Conservation (phyloP, 441 rosid genomes). For the Gossypium laxum region DNA sequence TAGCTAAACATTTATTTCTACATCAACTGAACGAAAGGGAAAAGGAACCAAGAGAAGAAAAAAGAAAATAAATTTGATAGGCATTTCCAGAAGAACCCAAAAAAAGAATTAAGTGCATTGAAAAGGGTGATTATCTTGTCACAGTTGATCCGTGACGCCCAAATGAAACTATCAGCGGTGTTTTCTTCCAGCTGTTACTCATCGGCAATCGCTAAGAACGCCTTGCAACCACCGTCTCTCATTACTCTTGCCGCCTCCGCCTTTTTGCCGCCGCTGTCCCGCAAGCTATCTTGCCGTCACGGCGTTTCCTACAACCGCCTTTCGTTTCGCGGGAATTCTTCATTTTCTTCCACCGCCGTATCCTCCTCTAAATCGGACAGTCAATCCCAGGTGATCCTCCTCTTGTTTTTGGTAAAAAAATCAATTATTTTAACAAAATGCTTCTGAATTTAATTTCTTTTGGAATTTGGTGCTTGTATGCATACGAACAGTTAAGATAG, state of each 20-base stretch:
- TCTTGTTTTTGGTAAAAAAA: background rate
- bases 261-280: background rate
- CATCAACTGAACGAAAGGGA: background rate
- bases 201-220: background rate
- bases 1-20: no score
- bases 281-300: background rate
- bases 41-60: background rate
- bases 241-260: background rate
- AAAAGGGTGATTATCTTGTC: background rate
- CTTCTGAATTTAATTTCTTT: background rate
- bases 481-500: background rate
- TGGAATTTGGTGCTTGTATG: background rate
- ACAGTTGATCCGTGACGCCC: background rate
- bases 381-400: background rate
- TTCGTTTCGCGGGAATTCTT: background rate
- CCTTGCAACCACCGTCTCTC: background rate
- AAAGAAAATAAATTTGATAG: background rate
- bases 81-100: background rate
- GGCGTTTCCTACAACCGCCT: background rate
- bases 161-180: constrained; percentile 1
- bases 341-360: background rate
- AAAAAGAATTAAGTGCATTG: background rate
- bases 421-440: background rate
- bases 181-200: background rate
- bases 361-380: background rate